Base-by-base conservation (phyloP, 2,329 filamentous ascomycete genomes). In the Monilinia vaccinii-corymbosi region DNA sequence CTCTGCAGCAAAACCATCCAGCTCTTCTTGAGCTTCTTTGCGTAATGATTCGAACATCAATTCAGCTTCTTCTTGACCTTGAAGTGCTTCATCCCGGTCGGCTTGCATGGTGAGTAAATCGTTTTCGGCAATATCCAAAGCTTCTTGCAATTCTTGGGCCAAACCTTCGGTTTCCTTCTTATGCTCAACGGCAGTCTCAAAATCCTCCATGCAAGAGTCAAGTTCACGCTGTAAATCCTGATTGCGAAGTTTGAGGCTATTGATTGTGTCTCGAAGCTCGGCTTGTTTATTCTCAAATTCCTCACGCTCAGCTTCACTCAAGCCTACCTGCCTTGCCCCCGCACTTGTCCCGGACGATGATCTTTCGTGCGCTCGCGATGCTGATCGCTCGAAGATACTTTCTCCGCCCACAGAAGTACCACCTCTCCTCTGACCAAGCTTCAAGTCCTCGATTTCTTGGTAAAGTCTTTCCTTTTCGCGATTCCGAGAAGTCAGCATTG, bases 361-460 rank as follows among this genome's bases (percentile, higher is more conserved):
- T 59, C 92, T 81, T 62, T 86, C 83, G 58, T 84, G 82, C 11
- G 91, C 86, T 46, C 93, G 85, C 4, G 93, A 97, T 14, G 92
- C 91, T 0, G 93, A 97, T n/a, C 94, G 85, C 62, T 97, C 94
- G 36, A 97, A 82, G 47, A 97, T 88, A 71, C 91, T 96, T 71
- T 97, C 94, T 7, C 93, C 85, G 1, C 91, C 83, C 0, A 83
- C 84, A 0, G 81, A 79, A 1, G 81, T 79, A 4, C 81, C 88
- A 34, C 83, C 84, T 64, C 90, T 85, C 58, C 91, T 86, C 65
- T 91, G 87, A 1, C 88, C 85, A 68, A 97, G 84, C 75, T 97
- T 99, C 63, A 99, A 79, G 63, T 97, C 92, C 74, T 99, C 94
- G 64, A 97, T 97, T 72, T 99, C 93, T 71, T 96, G 91, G 73